Evolutionary conservation across 2,329 filamentous ascomycete genomes (phyloP), one percentile per base, ranked within the genome.

Genomic region (Verticillium isaacii): DNA sequence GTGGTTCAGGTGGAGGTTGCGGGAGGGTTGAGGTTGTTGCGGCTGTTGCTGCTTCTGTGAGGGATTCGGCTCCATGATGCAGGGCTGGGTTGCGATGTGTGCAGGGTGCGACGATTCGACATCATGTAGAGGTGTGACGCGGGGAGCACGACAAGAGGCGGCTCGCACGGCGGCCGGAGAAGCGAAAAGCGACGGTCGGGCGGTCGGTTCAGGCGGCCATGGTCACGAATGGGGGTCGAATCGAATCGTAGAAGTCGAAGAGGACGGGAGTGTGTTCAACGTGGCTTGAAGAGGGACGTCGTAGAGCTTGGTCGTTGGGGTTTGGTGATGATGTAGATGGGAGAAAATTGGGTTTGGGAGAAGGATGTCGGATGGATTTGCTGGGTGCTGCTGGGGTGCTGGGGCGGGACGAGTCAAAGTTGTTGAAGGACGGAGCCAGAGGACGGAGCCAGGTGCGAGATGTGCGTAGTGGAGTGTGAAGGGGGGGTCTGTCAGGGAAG

Each of bases 71-170:
- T 58, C 57, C 57, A 58, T 58, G 39, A 29, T 58, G 39, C 37
- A 32, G 39, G 15, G 23, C 17, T 58, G 37, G 45, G 25, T 19
- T 19, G 45, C 14, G 55, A 45, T 60, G 61, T 57, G 63, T 58
- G 61, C 62, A 60, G 59, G 57, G 55, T 56, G 58, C 61, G 61
- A 61, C 63, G 63, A 64, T 32, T 65, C 64, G 64, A 65, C 64
- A 65, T 65, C 61, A 59, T 65, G 57, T 34, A 14, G 2, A 23
- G 55, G 32, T 32, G 32, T 23, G 62, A 62, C 62, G 52, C 36
- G 60, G 58, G 61, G 17, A 52, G 54, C 19, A 56, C 60, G 62
- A n/a, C 32, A 58, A 34, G 55, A 57, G 56, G 62, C 56, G 64
- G 64, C 62, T 64, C 64, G 64, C 63, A 59, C 59, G 64, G 59